Conservation (phyloP, 306 rosid species). For the Canavalia ensiformis region DNA sequence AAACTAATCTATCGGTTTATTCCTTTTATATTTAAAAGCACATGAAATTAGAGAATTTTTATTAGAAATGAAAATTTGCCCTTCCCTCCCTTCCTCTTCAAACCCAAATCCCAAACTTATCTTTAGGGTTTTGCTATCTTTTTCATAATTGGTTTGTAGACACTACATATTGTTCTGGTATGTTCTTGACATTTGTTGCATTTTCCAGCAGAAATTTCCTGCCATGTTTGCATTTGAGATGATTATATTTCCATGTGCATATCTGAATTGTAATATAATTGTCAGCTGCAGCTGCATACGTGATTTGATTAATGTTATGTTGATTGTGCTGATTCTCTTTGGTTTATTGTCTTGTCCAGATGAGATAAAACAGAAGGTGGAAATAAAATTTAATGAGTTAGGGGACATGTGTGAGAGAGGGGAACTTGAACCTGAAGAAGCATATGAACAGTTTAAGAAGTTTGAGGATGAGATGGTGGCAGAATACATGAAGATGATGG, state of each 20-base stretch:
- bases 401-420: slow-evolving; percentile 97
- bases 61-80: no score
- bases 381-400: slow-evolving; percentile 74
- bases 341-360: slow-evolving; percentile 58
- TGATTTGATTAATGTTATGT: slow-evolving; percentile 19
- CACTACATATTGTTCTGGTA: slow-evolving; percentile 1
- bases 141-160: neutral
- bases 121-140: neutral
- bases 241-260: neutral
- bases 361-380: slow-evolving; percentile 80
- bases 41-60: no score
- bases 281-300: neutral
- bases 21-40: no score
- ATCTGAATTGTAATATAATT: slow-evolving; percentile 24
- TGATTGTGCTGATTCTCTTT: slow-evolving; percentile 38
- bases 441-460: slow-evolving; percentile 78
- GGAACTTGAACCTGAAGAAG: slow-evolving; percentile 92
- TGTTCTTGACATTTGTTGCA: slow-evolving; percentile 1
- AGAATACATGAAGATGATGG: slow-evolving; percentile 65
- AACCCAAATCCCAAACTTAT: neutral
- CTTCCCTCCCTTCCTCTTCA: no score
- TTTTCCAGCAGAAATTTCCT: neutral
- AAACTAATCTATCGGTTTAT: no score
- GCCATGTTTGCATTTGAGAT: slow-evolving; percentile 8
- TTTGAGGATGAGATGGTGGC: slow-evolving; percentile 81